phyloP scores from a whole-genome alignment of 768 basidiomycete genomes.

The Cystofilobasidium ferigula region DNA sequence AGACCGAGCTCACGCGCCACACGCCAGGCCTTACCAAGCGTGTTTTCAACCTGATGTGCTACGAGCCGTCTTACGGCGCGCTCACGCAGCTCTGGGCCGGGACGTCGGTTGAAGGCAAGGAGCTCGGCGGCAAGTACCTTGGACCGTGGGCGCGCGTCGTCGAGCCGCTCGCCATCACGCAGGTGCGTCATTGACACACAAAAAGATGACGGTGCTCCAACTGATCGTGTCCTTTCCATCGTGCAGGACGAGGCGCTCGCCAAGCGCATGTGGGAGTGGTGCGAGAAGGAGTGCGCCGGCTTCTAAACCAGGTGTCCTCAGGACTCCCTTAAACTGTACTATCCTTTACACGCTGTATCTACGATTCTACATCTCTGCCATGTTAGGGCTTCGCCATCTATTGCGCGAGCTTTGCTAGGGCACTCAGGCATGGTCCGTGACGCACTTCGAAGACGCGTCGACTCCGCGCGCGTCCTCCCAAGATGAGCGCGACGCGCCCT shows the following conservation, averaged over 20 bases:
- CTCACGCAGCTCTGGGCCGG: conserved; percentile 27
- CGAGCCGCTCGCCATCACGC: neutral
- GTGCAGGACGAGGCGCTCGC: conserved; percentile 13
- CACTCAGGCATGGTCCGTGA: too few species aligned
- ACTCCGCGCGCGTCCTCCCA: neutral
- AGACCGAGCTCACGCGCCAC: conserved; percentile 1
- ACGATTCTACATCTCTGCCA: too few species aligned
- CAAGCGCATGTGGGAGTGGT: conserved; percentile 20
- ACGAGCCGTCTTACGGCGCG: conserved; percentile 7
- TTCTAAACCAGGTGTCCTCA: too few species aligned
- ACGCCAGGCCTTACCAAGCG: neutral
- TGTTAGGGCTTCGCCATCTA: too few species aligned
- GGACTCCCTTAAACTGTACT: too few species aligned
- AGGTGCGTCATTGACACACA: neutral
- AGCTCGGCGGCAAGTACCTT: conserved; percentile 12
- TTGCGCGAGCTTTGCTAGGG: too few species aligned
- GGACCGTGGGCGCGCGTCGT: neutral
- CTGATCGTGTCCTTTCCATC: conserved; percentile 1
- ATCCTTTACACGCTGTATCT: too few species aligned
- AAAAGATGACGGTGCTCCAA: neutral
- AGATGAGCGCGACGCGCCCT: neutral
- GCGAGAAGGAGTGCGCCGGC: conserved; percentile 19
- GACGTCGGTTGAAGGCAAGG: conserved; percentile 16
- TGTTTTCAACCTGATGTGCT: neutral
- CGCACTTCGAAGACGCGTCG: neutral